These are phyloP conservation scores for Aspergillus panamensis DNA, from an alignment of 495 filamentous ascomycete genomes.

Conservation along the genomic window DNA sequence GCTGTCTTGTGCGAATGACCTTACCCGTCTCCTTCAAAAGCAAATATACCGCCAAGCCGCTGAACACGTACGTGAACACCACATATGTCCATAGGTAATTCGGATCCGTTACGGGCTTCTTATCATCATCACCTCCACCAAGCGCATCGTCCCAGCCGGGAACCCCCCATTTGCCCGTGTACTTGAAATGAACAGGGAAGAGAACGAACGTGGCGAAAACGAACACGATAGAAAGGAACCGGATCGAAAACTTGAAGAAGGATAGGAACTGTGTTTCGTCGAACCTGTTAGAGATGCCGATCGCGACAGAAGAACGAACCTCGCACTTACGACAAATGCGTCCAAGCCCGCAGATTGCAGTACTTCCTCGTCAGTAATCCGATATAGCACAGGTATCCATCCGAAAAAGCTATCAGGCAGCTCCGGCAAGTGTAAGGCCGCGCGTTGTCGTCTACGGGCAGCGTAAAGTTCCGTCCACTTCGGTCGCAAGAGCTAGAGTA, in stretches of 20 bases:
- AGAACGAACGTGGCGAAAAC: slow-evolving; percentile 78
- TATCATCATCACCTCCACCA: slow-evolving; percentile 22
- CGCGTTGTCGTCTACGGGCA: slow-evolving; percentile 70
- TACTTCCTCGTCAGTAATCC: slow-evolving; percentile 83
- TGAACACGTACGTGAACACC: slow-evolving; percentile 88
- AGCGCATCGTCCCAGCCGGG: slow-evolving; percentile 39
- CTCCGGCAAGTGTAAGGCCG: slow-evolving; percentile 71
- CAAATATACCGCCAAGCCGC: slow-evolving; percentile 73
- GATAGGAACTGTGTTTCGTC: slow-evolving; percentile 65
- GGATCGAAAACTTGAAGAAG: slow-evolving; percentile 92
- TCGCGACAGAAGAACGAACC: neutral
- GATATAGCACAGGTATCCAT: slow-evolving; percentile 90
- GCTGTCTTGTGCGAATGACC: slow-evolving; percentile 80
- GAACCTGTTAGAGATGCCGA: slow-evolving; percentile 3
- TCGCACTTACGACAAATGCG: slow-evolving; percentile 76
- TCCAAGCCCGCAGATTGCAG: slow-evolving; percentile 89
- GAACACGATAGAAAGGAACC: slow-evolving; percentile 72
- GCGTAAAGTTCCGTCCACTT: slow-evolving; percentile 93
- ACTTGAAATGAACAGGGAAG: slow-evolving; percentile 77
- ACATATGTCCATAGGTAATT: slow-evolving; percentile 91
- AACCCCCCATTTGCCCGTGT: slow-evolving; percentile 46
- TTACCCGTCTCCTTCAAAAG: slow-evolving; percentile 75
- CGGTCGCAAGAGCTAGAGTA: slow-evolving; percentile 65
- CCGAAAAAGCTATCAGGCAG: slow-evolving; percentile 86
- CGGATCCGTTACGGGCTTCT: slow-evolving; percentile 31